Evolutionary conservation across 139 green algal genomes (phyloP).

Genomic region (Dunaliella sp.): DNA sequence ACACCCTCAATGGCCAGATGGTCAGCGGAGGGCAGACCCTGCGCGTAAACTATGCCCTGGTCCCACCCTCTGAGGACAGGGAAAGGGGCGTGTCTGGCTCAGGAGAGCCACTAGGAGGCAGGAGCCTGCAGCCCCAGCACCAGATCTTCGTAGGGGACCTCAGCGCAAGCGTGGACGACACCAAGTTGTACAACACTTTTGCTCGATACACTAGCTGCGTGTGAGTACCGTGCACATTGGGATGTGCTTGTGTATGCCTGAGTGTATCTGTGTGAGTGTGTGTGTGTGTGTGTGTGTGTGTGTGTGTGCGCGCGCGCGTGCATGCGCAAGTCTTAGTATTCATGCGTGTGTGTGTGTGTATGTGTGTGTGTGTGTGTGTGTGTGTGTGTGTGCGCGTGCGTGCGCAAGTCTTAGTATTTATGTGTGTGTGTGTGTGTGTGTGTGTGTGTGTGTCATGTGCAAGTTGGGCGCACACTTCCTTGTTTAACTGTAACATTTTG

Average conservation of each 20-base stretch:
- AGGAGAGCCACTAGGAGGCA: background rate
- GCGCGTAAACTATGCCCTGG: conserved; percentile 75
- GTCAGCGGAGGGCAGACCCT: conserved; percentile 61
- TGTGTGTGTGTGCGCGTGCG: too few species aligned
- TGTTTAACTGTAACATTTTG: too few species aligned
- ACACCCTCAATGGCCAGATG: conserved; percentile 25
- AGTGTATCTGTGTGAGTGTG: too few species aligned
- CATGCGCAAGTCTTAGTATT: too few species aligned
- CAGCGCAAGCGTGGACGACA: conserved; percentile 48
- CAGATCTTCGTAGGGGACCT: conserved; percentile 82
- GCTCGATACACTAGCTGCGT: conserved; percentile 23
- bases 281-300: too few species aligned
- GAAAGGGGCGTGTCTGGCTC: background rate
- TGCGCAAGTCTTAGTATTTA: too few species aligned
- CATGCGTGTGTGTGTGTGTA: too few species aligned
- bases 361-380: too few species aligned
- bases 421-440: too few species aligned
- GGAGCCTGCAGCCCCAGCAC: conserved; percentile 29
- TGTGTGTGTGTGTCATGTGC: too few species aligned
- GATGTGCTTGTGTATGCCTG: background rate
- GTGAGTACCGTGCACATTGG: conserved; percentile 21
- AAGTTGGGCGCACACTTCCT: too few species aligned
- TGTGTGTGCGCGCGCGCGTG: too few species aligned
- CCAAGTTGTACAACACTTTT: conserved; percentile 35
- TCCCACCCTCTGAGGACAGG: conserved; percentile 61